Conservation (phyloP, 108 stramenopile species). For the Pseudonitzschia multistriata region DNA sequence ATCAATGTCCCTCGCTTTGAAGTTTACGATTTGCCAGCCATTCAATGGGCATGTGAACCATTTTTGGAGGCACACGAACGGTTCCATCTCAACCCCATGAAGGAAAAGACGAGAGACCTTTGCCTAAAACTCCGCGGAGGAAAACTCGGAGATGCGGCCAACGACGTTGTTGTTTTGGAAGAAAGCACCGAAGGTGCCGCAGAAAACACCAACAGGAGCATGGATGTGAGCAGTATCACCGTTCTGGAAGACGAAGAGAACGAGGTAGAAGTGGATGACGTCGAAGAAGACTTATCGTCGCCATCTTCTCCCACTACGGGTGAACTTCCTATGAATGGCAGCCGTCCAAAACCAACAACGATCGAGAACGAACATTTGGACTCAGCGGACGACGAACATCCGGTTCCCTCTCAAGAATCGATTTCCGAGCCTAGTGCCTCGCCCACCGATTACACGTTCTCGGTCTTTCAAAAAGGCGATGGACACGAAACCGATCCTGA, state of each 20-base stretch:
- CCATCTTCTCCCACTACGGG: neutral
- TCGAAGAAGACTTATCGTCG: neutral
- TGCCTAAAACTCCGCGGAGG: slow-evolving; percentile 16
- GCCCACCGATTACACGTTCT: slow-evolving; percentile 16
- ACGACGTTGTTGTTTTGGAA: neutral
- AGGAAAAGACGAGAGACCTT: slow-evolving; percentile 7
- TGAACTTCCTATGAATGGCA: neutral
- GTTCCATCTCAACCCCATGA: neutral
- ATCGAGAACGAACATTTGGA: neutral
- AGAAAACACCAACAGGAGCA: neutral
- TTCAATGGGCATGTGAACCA: slow-evolving; percentile 22
- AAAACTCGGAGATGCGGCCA: neutral
- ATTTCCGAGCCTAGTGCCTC: neutral
- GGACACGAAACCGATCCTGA: slow-evolving; percentile 67
- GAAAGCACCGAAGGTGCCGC: slow-evolving; percentile 1
- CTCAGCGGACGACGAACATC: neutral
- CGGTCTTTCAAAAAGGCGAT: slow-evolving; percentile 45
- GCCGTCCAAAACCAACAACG: neutral
- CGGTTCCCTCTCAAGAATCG: neutral
- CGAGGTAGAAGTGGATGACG: neutral
- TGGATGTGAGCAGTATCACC: neutral
- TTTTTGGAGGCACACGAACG: neutral
- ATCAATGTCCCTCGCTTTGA: slow-evolving; percentile 3
- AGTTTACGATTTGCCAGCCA: slow-evolving; percentile 14
- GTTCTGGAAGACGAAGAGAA: neutral